Evolutionary conservation across 1,139 yeast genomes (phyloP).

Genomic region (Scheffersomyces cryptocercus): DNA sequence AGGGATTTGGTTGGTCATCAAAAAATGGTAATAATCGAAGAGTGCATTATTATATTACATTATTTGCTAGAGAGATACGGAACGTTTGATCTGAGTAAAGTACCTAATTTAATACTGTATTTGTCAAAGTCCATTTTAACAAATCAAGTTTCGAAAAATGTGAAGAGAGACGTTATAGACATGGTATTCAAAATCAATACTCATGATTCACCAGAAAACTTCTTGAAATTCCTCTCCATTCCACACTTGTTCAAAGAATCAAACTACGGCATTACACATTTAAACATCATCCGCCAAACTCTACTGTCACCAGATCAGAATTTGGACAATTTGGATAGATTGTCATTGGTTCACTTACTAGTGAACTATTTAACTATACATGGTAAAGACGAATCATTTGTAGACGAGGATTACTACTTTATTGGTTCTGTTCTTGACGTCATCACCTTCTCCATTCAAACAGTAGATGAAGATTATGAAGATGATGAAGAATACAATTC

Average conservation of each 20-base stretch:
- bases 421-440: conserved; percentile 24
- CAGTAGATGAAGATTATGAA: conserved; percentile 14
- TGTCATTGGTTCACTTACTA: conserved; percentile 13
- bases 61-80: background rate
- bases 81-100: background rate
- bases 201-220: conserved; percentile 16
- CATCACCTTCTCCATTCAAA: conserved; percentile 19
- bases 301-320: background rate
- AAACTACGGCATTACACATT: background rate
- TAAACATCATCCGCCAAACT: background rate
- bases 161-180: conserved; percentile 3
- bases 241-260: conserved; percentile 9
- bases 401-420: conserved; percentile 19
- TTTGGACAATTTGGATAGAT: background rate
- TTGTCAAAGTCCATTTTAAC: background rate
- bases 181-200: conserved; percentile 22
- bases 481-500: conserved; percentile 11
- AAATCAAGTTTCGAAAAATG: background rate
- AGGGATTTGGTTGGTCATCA: background rate
- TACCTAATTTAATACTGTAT: background rate
- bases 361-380: conserved; percentile 21
- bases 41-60: background rate
- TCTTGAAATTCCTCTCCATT: conserved; percentile 18
- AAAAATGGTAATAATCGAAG: background rate
- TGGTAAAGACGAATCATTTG: conserved; percentile 14